Evolutionary conservation across 2,329 filamentous ascomycete species (phyloP).

Genomic region (Phaeosphaeriaceae sp.): DNA sequence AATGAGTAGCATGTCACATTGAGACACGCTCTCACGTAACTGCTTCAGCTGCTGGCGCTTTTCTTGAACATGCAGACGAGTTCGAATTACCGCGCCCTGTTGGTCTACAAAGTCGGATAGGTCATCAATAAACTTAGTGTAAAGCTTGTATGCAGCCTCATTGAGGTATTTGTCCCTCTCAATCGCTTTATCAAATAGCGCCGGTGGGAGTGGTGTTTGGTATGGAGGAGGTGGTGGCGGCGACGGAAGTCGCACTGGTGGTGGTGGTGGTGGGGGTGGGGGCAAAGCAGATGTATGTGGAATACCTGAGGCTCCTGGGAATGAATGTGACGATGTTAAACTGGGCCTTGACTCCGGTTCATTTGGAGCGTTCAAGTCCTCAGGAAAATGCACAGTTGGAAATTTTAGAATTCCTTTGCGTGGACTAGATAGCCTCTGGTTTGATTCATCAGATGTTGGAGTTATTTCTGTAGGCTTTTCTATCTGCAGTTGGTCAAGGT

Average conservation of each 20-base stretch:
- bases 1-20: slow-evolving; percentile 16
- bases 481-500: too few species aligned
- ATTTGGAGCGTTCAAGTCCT: too few species aligned
- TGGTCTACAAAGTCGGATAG: slow-evolving; percentile 16
- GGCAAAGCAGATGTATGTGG: slow-evolving; percentile 1
- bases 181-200: slow-evolving; percentile 4
- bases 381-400: too few species aligned
- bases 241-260: too few species aligned
- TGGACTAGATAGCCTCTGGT: too few species aligned
- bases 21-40: slow-evolving; percentile 11
- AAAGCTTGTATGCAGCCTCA: slow-evolving; percentile 12
- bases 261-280: background rate
- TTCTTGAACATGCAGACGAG: slow-evolving; percentile 20
- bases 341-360: too few species aligned
- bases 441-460: too few species aligned
- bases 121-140: slow-evolving; percentile 24
- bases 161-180: slow-evolving; percentile 13
- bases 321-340: too few species aligned
- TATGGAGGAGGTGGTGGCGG: slow-evolving; percentile 3
- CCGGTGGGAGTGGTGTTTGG: slow-evolving; percentile 6
- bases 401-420: too few species aligned
- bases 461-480: too few species aligned
- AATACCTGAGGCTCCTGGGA: too few species aligned
- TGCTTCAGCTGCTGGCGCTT: slow-evolving; percentile 10
- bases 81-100: slow-evolving; percentile 14